These are phyloP conservation scores for Arthrobotrys entomopaga DNA, from an alignment of 2,329 filamentous ascomycete species.

Conservation along the genomic window DNA sequence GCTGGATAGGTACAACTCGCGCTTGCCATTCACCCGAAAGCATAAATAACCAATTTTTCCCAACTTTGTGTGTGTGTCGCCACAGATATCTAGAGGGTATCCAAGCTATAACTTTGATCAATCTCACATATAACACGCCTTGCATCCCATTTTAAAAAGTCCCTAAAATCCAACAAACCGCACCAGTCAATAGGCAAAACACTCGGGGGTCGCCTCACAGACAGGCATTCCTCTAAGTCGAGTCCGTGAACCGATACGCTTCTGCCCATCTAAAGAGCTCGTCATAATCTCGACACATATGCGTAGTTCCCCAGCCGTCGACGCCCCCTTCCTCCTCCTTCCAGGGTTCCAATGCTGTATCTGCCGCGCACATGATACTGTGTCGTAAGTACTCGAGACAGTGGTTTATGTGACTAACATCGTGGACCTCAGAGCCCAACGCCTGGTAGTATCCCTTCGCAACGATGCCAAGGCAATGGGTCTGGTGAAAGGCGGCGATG, in stretches of 20 bases:
- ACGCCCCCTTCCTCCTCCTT: slow-evolving; percentile 59
- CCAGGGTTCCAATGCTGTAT: slow-evolving; percentile 60
- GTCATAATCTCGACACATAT: slow-evolving; percentile 15
- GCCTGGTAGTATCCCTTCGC: slow-evolving; percentile 7
- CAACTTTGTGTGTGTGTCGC: slow-evolving; percentile 3
- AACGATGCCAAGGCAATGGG: slow-evolving; percentile 6
- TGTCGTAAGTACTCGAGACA: slow-evolving; percentile 63
- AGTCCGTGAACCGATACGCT: slow-evolving; percentile 7
- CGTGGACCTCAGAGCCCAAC: slow-evolving; percentile 59
- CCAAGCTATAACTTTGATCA: no score
- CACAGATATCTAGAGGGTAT: background rate
- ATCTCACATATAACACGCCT: no score
- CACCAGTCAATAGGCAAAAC: no score
- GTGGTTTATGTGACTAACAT: slow-evolving; percentile 62
- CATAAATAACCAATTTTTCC: slow-evolving; percentile 18
- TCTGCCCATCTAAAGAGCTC: slow-evolving; percentile 9
- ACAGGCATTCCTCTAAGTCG: background rate
- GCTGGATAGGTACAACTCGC: slow-evolving; percentile 7
- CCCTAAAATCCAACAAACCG: no score
- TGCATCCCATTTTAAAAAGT: no score
- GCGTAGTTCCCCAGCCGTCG: slow-evolving; percentile 10
- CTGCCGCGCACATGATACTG: slow-evolving; percentile 61
- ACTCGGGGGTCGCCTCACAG: no score
- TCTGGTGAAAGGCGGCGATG: slow-evolving; percentile 8
- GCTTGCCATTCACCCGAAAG: slow-evolving; percentile 14